Evolutionary conservation across 2,329 filamentous ascomycete species (phyloP), one percentile per base, ranked within the genome.

Genomic region (Laburnicola sp.): DNA sequence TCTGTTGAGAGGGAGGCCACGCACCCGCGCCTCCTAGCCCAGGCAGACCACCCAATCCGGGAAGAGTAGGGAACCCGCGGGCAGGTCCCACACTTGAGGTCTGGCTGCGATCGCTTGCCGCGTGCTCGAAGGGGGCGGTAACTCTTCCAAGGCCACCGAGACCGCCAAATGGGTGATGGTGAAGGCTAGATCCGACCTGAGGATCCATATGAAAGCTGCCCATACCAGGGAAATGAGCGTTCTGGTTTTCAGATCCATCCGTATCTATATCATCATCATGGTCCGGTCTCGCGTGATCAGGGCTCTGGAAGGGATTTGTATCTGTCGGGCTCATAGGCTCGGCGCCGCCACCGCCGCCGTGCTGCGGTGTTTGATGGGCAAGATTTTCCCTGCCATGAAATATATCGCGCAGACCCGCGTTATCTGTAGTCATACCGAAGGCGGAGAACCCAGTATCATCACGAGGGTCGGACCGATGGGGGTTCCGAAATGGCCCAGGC

Each of bases 221-320:
- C 48, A 84, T 72, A 9, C 78, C 79, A 37, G 79, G 78, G 48
- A 80, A 77, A 45, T 79, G 77, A 31, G 75, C 60, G 48, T 78
- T 76, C 46, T 79, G 77, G 44, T 80, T 78, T 54, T 81, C 79
- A 41, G 80, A 78, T 25, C 80, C 81, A 45, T 80, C 78, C 4
- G 78, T 75, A 38, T 87, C 82, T 39, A 81, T 79, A 57, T 83
- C 81, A 51, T 83, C 81, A 53, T 85, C 82, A 16, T 83, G 82
- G 41, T 89, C 85, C 4, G 78, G 78, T 38, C 85, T 85, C 25
- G 91, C 88, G 32, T 87, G 88, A 6, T 88, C 85, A 2, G 94
- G 94, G 70, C 93, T 97, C 58, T 92, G 89, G 69, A 94, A 99
- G 1, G 94, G 94, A 68, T 99, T 99, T 2, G 94, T 97, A 65